These are phyloP conservation scores for Crithidia thermophila DNA, from an alignment of 208 protist species.

Conservation along the genomic window DNA sequence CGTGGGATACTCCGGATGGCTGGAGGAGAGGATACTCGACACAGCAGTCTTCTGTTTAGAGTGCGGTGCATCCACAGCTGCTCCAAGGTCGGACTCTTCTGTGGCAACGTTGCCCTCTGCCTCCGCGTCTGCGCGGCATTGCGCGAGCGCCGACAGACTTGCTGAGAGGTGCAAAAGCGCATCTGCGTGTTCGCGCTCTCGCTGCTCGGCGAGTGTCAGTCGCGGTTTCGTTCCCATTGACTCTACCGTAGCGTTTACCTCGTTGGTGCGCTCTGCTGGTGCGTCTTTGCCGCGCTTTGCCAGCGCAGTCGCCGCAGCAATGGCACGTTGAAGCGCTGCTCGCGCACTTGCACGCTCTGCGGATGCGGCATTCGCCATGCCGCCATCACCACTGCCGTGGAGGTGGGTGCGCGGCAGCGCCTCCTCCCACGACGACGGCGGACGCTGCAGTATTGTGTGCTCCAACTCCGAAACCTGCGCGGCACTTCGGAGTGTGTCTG, in stretches of 20 bases:
- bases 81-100: neutral
- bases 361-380: neutral
- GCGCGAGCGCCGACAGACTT: conserved; percentile 11
- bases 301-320: neutral
- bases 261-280: neutral
- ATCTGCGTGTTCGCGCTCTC: conserved; percentile 11
- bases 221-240: neutral
- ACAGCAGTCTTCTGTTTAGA: neutral
- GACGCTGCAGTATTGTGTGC: conserved; percentile 2
- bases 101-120: neutral
- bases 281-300: neutral
- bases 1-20: no score
- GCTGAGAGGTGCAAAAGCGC: conserved; percentile 10
- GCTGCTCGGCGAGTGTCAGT: neutral
- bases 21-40: conserved; percentile 2
- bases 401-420: conserved; percentile 10
- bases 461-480: conserved; percentile 3
- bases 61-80: neutral
- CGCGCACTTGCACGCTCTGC: neutral
- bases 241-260: no score
- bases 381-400: neutral
- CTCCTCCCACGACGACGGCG: conserved; percentile 46
- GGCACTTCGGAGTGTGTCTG: no score
- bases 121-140: neutral
- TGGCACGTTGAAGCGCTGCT: neutral